A percentile compares a stretch with the other conserved stretches of the same genome.
These are phyloP conservation scores for Talaromyces sp. DNA, from an alignment of 2,329 filamentous ascomycete genomes.

Conservation along the genomic window DNA sequence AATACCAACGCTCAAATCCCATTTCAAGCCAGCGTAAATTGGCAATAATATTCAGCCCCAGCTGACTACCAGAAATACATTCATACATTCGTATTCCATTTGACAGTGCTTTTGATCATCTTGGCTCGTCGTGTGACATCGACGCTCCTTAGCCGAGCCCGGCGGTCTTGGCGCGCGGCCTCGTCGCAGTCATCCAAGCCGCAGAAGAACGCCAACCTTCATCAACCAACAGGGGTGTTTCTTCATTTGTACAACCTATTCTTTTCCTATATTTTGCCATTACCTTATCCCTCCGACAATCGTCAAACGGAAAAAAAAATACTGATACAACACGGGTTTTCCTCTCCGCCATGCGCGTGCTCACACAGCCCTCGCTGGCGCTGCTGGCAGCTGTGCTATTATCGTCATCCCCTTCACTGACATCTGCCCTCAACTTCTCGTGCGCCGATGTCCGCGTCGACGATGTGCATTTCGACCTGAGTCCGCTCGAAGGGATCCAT, in stretches of 20 bases:
- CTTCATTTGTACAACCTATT: background rate
- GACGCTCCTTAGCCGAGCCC: background rate
- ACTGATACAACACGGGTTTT: background rate
- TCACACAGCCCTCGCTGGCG: slow-evolving; percentile 17
- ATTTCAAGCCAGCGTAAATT: background rate
- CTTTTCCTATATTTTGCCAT: background rate
- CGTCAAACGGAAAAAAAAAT: background rate
- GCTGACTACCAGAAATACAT: background rate
- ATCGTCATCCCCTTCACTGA: slow-evolving; percentile 22
- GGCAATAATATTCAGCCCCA: background rate
- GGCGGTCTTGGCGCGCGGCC: background rate
- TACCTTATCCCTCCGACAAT: background rate
- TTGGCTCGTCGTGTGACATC: background rate
- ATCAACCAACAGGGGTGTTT: background rate
- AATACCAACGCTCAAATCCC: background rate
- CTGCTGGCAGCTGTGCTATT: slow-evolving; percentile 18
- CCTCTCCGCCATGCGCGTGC: slow-evolving; percentile 28
- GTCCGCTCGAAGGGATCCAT: slow-evolving; percentile 33
- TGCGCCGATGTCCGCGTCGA: slow-evolving; percentile 32
- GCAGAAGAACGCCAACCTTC: background rate
- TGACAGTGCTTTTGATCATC: background rate
- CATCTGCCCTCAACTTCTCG: slow-evolving; percentile 30
- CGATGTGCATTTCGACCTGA: slow-evolving; percentile 35
- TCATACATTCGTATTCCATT: background rate
- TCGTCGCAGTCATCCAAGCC: background rate